phyloP scores from a whole-genome alignment of 1,284 basidiomycete species.

The Naganishia cerealis region DNA sequence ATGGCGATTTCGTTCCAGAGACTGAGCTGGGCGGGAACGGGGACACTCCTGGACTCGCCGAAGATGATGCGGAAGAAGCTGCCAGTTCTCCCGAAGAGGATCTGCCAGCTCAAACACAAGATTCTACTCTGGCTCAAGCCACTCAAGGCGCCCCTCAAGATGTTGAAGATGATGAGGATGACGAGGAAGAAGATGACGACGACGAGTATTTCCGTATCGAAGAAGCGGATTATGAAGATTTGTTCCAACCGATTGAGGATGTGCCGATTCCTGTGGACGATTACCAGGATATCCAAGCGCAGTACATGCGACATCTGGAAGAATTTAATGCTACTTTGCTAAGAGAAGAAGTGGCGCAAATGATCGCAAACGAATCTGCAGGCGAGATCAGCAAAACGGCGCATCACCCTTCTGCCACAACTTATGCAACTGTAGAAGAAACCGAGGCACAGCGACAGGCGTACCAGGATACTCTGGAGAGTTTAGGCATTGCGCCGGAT shows the following conservation, averaged over 20 bases:
- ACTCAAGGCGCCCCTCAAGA: slow-evolving; percentile 2
- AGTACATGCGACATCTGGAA: slow-evolving; percentile 14
- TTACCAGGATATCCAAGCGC: slow-evolving; percentile 24
- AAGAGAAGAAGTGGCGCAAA: slow-evolving; percentile 23
- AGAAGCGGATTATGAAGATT: slow-evolving; percentile 29
- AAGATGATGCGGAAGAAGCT: not conserved
- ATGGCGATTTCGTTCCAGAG: slow-evolving; percentile 29
- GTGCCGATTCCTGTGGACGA: slow-evolving; percentile 30
- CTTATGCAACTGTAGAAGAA: not conserved
- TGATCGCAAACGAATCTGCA: slow-evolving; percentile 19
- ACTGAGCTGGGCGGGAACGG: not conserved
- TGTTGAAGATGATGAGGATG: slow-evolving; percentile 22
- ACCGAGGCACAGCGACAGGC: slow-evolving; percentile 4
- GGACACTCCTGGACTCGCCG: not conserved
- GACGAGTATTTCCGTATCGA: slow-evolving; percentile 26
- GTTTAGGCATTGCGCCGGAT: slow-evolving; percentile 15
- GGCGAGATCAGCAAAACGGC: not conserved
- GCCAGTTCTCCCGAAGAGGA: slow-evolving; percentile 2
- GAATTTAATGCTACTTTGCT: slow-evolving; percentile 19
- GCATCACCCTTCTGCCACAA: not conserved
- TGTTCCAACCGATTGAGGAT: slow-evolving; percentile 33
- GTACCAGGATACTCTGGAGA: slow-evolving; percentile 26
- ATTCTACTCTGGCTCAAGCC: slow-evolving; percentile 14
- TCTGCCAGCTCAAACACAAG: slow-evolving; percentile 12
- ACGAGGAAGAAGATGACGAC: slow-evolving; percentile 27